Percentiles rank a stretch among this genome's conserved stretches.
Evolutionary conservation across 1,139 yeast genomes (phyloP).

Genomic region (Scheffersomyces parashehatae): DNA sequence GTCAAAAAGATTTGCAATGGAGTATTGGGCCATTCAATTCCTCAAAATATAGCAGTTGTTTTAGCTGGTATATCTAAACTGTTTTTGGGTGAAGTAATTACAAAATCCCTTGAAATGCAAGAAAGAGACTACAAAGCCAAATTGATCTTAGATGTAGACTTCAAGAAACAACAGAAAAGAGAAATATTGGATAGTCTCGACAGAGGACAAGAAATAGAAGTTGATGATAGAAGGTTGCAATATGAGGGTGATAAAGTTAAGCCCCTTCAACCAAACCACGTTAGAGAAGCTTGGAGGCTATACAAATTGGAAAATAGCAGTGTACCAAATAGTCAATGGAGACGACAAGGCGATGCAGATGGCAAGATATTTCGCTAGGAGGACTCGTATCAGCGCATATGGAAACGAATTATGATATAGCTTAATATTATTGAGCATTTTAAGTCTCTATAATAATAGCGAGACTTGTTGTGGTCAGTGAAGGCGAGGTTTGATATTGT

Average conservation of each 20-base stretch:
- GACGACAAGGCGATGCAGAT: slow-evolving; percentile 72
- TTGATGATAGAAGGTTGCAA: slow-evolving; percentile 28
- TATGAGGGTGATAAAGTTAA: slow-evolving; percentile 47
- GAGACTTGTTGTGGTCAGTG: too few relatives aligned
- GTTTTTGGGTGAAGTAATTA: slow-evolving; percentile 84
- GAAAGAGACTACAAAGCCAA: slow-evolving; percentile 51
- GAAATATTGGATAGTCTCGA: slow-evolving; percentile 29
- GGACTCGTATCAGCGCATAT: too few relatives aligned
- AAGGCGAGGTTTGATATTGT: too few relatives aligned
- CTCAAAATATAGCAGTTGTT: slow-evolving; percentile 78
- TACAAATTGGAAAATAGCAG: slow-evolving; percentile 69
- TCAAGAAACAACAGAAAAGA: slow-evolving; percentile 34
- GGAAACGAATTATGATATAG: too few relatives aligned
- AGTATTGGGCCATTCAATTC: slow-evolving; percentile 79
- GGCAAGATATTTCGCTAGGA: slow-evolving; percentile 62
- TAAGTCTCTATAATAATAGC: too few relatives aligned
- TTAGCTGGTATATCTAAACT: slow-evolving; percentile 87
- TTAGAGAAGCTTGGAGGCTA: slow-evolving; percentile 85
- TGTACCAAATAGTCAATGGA: slow-evolving; percentile 61
- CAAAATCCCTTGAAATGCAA: slow-evolving; percentile 72
- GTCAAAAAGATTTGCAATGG: slow-evolving; percentile 81
- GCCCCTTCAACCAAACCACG: slow-evolving; percentile 81
- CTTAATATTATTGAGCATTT: too few relatives aligned
- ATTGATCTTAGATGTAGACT: slow-evolving; percentile 37
- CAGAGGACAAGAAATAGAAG: slow-evolving; percentile 30